phyloP scores from a whole-genome alignment of 352 stramenopile species.

The Paralagenidium karlingii region DNA sequence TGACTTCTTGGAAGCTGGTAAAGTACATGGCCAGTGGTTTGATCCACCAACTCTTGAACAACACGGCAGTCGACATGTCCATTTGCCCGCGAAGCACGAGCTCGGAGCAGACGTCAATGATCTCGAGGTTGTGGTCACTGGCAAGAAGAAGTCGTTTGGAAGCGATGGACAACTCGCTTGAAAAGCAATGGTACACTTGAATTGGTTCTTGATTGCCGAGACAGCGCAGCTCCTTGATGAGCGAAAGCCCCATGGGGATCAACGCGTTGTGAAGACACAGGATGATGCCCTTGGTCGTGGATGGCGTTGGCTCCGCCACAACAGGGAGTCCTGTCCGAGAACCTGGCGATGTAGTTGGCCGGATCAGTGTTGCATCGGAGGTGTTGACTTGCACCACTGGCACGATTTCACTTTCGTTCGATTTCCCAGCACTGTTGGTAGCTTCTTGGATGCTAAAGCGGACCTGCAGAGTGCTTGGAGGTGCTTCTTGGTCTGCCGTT shows the following conservation, averaged over 20 bases:
- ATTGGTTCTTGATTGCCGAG: conserved; percentile 21
- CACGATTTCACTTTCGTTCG: no score
- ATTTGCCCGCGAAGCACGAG: conserved; percentile 7
- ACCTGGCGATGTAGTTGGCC: no score
- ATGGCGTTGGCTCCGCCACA: no score
- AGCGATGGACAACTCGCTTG: conserved; percentile 11
- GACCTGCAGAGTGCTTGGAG: no score
- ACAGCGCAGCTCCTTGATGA: conserved; percentile 20
- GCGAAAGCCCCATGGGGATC: conserved; percentile 21
- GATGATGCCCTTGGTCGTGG: no score
- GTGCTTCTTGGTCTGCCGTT: no score
- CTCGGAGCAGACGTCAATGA: conserved; percentile 24
- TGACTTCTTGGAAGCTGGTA: conserved; percentile 24
- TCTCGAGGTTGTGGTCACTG: conserved; percentile 13
- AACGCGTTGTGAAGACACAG: conserved; percentile 16
- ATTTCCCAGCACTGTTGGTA: no score
- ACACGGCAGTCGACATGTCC: neutral
- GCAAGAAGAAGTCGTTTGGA: conserved; percentile 9
- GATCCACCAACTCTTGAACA: conserved; percentile 26
- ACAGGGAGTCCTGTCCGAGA: no score
- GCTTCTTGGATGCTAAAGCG: no score
- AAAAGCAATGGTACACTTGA: conserved; percentile 20
- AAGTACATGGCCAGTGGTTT: conserved; percentile 35
- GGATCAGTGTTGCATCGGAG: no score
- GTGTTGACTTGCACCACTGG: no score